phyloP scores from a whole-genome alignment of 1,284 basidiomycete genomes.

The Apiotrichum siamense region DNA sequence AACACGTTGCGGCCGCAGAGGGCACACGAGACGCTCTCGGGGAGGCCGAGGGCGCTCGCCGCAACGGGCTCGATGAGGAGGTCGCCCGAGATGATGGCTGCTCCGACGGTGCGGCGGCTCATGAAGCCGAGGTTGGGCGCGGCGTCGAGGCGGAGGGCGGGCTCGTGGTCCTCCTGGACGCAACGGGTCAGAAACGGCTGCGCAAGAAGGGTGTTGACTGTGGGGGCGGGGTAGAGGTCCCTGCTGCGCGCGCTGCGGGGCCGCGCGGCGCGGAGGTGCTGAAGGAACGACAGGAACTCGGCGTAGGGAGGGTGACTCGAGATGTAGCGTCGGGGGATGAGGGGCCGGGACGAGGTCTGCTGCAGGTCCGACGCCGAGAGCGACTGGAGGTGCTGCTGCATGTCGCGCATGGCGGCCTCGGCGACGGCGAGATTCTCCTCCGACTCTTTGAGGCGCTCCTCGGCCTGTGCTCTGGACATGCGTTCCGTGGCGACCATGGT shows the following conservation, averaged over 20 bases:
- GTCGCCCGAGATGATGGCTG: conserved; percentile 81
- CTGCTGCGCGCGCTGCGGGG: conserved; percentile 29
- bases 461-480: conserved; percentile 64
- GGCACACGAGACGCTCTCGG: conserved; percentile 53
- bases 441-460: conserved; percentile 72
- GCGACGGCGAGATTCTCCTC: conserved; percentile 74
- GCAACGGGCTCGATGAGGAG: conserved; percentile 79
- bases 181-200: conserved; percentile 80
- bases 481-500: conserved; percentile 90
- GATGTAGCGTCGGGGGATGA: conserved; percentile 51
- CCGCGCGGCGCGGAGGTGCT: conserved; percentile 70
- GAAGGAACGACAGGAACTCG: conserved; percentile 78
- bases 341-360: background rate
- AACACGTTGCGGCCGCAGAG: conserved; percentile 60
- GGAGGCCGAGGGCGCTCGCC: conserved; percentile 23
- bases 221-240: conserved; percentile 51
- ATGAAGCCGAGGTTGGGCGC: conserved; percentile 93
- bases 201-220: conserved; percentile 63
- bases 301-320: conserved; percentile 70
- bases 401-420: conserved; percentile 74
- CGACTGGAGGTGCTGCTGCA: conserved; percentile 78
- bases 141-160: conserved; percentile 84
- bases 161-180: conserved; percentile 84
- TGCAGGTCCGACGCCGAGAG: conserved; percentile 37
- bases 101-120: conserved; percentile 73